Conservation (phyloP, 176 grass and related monocot species). For the Avena insularis region DNA sequence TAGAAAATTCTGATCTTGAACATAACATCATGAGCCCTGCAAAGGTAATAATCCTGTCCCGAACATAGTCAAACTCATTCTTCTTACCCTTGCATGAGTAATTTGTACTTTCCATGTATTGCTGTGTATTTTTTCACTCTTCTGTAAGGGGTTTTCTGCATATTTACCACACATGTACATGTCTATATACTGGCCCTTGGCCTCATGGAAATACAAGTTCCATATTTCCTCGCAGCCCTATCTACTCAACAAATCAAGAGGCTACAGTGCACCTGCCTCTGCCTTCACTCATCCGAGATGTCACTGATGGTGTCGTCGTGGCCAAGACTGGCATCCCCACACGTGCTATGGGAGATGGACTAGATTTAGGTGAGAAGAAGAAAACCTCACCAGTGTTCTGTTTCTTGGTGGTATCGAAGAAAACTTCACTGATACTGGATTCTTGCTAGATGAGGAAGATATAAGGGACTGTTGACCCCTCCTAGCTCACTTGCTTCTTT, state of each 20-base stretch:
- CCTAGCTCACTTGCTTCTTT: not conserved
- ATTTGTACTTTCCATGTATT: not conserved
- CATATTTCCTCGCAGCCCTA: not conserved
- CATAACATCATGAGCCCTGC: constrained; percentile 26
- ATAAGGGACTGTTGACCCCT: not conserved
- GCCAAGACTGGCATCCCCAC: not conserved
- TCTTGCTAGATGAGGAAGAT: not conserved
- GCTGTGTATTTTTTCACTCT: too few species aligned
- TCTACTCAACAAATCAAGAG: constrained; percentile 16
- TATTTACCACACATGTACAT: not conserved
- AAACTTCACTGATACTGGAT: not conserved
- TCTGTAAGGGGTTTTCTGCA: not conserved
- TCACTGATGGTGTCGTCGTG: not conserved
- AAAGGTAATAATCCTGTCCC: constrained; percentile 41
- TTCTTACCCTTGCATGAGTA: not conserved
- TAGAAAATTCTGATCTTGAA: constrained; percentile 44
- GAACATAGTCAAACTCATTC: constrained; percentile 1
- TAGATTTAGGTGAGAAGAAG: not conserved
- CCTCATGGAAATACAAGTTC: not conserved
- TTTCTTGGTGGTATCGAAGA: not conserved
- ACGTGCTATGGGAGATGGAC: not conserved
- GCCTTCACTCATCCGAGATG: not conserved
- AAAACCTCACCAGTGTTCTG: not conserved
- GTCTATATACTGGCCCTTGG: not conserved
- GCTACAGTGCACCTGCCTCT: not conserved